Conservation (phyloP, 192 early-diverging fungal genomes). For the Backusella tarrabulga region DNA sequence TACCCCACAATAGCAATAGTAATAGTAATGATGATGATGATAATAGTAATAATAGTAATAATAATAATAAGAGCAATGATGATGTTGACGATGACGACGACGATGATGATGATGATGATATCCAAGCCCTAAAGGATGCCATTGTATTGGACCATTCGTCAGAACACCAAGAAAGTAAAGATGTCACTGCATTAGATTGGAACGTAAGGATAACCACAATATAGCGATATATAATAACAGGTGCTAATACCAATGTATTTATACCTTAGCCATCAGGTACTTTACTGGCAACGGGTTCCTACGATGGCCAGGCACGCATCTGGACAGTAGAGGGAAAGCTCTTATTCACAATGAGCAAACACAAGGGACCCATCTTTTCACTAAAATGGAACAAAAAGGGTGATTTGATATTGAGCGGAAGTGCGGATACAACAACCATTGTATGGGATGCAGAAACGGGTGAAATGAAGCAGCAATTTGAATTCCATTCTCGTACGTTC, state of each 20-base stretch:
- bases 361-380: slow-evolving; percentile 79
- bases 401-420: slow-evolving; percentile 69
- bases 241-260: no score
- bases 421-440: slow-evolving; percentile 75
- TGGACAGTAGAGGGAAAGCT: slow-evolving; percentile 66
- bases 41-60: not conserved
- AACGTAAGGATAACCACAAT: slow-evolving; percentile 52
- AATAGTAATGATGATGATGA: not conserved
- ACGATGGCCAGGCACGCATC: slow-evolving; percentile 82
- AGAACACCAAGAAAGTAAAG: slow-evolving; percentile 52
- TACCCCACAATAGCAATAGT: slow-evolving; percentile 38
- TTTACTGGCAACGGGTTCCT: slow-evolving; percentile 81
- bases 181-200: slow-evolving; percentile 86
- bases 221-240: not conserved
- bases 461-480: slow-evolving; percentile 70
- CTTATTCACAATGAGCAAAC: slow-evolving; percentile 54
- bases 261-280: slow-evolving; percentile 64
- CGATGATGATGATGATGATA: slow-evolving; percentile 29
- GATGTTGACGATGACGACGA: not conserved
- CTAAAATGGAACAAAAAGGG: slow-evolving; percentile 87
- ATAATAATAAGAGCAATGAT: not conserved
- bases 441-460: slow-evolving; percentile 86
- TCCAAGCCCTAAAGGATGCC: slow-evolving; percentile 32
- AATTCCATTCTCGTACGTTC: slow-evolving; percentile 55
- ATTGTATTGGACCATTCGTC: slow-evolving; percentile 60